These are phyloP conservation scores for Perilla frutescens DNA, from an alignment of 257 asterid species.

Conservation along the genomic window DNA sequence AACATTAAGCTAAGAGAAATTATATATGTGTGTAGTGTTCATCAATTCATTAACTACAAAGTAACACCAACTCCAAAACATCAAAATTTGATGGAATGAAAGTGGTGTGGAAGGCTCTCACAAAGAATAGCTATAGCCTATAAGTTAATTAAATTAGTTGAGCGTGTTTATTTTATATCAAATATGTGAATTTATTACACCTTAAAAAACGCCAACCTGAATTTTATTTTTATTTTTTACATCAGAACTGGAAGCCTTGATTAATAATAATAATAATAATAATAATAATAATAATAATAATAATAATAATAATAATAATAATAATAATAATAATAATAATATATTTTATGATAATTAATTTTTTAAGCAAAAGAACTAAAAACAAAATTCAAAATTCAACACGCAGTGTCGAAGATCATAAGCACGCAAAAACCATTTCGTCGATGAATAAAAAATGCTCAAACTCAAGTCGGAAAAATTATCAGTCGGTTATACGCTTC, in stretches of 20 bases:
- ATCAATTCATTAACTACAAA: no score
- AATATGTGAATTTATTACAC: not conserved
- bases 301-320: no score
- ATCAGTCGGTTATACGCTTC: not conserved
- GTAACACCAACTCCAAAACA: not conserved
- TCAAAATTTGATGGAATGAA: not conserved
- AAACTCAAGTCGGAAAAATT: not conserved
- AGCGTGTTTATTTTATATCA: not conserved
- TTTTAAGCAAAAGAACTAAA: no score
- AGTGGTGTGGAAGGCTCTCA: not conserved
- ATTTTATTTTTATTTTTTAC: not conserved
- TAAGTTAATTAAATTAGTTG: not conserved
- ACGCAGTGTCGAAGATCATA: not conserved
- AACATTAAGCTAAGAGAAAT: no score
- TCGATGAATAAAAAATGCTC: conserved; percentile 1
- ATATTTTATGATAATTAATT: not conserved
- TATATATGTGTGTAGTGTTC: no score
- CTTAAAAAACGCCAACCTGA: not conserved
- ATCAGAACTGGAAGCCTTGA: not conserved
- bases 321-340: not conserved
- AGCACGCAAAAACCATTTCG: not conserved
- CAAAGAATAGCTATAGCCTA: not conserved
- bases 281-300: no score
- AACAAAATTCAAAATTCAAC: not conserved
- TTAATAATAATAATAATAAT: no score